These are phyloP conservation scores for Moesziomyces sp. DNA, from an alignment of 1,284 basidiomycete genomes.

Conservation along the genomic window DNA sequence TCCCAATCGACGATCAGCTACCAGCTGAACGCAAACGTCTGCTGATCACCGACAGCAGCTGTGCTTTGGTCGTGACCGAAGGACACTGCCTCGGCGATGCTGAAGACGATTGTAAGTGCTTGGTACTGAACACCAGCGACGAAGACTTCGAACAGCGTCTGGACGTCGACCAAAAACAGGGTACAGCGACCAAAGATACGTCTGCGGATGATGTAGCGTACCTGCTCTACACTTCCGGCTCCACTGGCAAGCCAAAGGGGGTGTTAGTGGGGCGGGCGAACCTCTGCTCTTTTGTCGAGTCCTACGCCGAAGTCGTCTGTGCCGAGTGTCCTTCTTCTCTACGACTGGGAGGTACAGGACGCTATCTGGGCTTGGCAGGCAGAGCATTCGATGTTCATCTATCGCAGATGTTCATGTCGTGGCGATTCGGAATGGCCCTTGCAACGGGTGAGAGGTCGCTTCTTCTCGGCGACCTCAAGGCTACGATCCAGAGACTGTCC, in stretches of 20 bases:
- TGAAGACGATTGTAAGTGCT: constrained; percentile 6
- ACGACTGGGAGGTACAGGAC: constrained; percentile 10
- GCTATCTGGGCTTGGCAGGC: constrained; percentile 40
- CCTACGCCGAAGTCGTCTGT: constrained; percentile 14
- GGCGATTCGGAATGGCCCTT: constrained; percentile 71
- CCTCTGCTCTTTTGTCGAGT: constrained; percentile 19
- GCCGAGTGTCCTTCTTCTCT: constrained; percentile 16
- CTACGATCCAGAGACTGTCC: constrained; percentile 70
- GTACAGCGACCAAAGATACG: not conserved
- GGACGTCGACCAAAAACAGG: not conserved
- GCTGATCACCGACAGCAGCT: constrained; percentile 71
- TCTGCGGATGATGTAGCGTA: constrained; percentile 67
- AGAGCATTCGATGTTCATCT: constrained; percentile 73
- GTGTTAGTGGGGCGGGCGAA: constrained; percentile 68
- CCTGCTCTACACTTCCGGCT: constrained; percentile 71
- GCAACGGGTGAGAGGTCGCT: constrained; percentile 70
- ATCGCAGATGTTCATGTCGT: constrained; percentile 70
- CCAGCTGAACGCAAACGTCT: constrained; percentile 72
- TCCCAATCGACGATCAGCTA: constrained; percentile 73
- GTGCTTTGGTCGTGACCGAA: constrained; percentile 64
- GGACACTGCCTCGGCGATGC: constrained; percentile 7
- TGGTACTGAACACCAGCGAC: constrained; percentile 5
- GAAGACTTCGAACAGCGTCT: constrained; percentile 2
- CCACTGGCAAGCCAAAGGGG: constrained; percentile 74
- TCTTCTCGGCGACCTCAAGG: constrained; percentile 71